phyloP scores from a whole-genome alignment of 495 filamentous ascomycete species.

The Amniculicola lignicola region DNA sequence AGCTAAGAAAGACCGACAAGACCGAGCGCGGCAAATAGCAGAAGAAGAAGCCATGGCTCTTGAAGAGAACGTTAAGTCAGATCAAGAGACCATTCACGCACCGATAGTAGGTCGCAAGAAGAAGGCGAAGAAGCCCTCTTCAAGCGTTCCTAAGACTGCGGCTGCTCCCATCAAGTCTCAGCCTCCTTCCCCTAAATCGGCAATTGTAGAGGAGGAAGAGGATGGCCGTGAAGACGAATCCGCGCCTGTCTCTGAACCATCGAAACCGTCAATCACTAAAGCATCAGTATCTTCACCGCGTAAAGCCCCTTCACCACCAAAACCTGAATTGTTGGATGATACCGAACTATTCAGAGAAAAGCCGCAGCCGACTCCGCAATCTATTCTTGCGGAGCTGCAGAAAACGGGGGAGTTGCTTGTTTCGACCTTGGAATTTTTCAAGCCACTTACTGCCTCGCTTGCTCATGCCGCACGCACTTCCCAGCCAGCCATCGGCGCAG shows the following conservation, averaged over 20 bases:
- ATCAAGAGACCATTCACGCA: conserved; percentile 65
- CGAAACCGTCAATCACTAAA: conserved; percentile 9
- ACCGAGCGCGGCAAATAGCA: conserved; percentile 60
- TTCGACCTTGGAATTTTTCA: conserved; percentile 54
- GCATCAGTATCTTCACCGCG: conserved; percentile 16
- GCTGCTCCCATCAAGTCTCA: conserved; percentile 46
- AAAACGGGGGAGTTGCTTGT: conserved; percentile 49
- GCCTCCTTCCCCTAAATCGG: conserved; percentile 42
- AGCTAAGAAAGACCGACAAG: conserved; percentile 76
- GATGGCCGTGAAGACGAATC: conserved; percentile 39
- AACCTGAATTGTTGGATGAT: not conserved
- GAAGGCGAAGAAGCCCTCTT: conserved; percentile 75
- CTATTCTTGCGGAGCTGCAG: conserved; percentile 52
- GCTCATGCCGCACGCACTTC: conserved; percentile 24
- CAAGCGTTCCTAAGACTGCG: conserved; percentile 38
- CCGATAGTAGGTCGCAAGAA: conserved; percentile 86
- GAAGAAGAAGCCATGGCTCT: conserved; percentile 62
- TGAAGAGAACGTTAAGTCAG: conserved; percentile 48
- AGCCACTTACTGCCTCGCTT: conserved; percentile 50
- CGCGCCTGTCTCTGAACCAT: not conserved
- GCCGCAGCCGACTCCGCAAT: conserved; percentile 23
- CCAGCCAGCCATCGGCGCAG: not conserved
- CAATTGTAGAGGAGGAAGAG: conserved; percentile 40
- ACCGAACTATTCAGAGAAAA: conserved; percentile 15
- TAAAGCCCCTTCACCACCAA: conserved; percentile 4